Base-by-base conservation (phyloP, 352 stramenopile species). In the Globisporangium acanthophoron region DNA sequence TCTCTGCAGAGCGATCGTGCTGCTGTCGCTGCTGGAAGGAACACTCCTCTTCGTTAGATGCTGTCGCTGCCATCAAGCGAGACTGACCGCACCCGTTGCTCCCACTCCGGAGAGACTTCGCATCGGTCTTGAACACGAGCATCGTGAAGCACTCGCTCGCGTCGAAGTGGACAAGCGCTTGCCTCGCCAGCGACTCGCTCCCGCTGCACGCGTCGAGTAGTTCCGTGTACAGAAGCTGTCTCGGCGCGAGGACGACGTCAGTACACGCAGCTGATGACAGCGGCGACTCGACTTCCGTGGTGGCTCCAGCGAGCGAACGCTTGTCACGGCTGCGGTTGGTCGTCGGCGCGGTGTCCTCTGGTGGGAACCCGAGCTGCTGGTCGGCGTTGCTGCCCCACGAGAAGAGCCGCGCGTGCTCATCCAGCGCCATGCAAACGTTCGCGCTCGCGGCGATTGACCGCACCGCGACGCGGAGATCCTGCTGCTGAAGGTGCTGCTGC, bases 401-500 rank as follows among this genome's bases (percentile, higher is more conserved):
- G 27, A 85, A 85, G 33, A 88, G 49, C 29, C 72, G 69, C 5
- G 70, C 64, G 39, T 78, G 62, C 6, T 81, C 78, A 40, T 88
- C 78, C 11, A 86, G 31, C 2, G 60, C 78, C 35, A 86, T 24
- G 1, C 58, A 66, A 16, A 61, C 49, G 46, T 80, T 70, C 21
- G 64, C 61, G 1, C 65, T 64, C 2, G 70, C 70, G 8, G 65
- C 61, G 45, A 87, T 71, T 3, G 60, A 52, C 0, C 73, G 75
- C 29, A 77, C 56, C 3, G 65, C 44, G 7, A 80, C 70, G 29
- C 75, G 58, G n/a, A 69, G 65, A 20, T 45, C 40, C 40, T 45
- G 40, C 40, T 45, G 39, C 40, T 74, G 31, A 9, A 35, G 31
- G 5, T 35, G 59, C 44, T 69, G 65, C 24, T 66, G 41, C 16